These are phyloP conservation scores for Syncephalastrum racemosum DNA, from an alignment of 371 early-diverging fungal species.

Conservation along the genomic window DNA sequence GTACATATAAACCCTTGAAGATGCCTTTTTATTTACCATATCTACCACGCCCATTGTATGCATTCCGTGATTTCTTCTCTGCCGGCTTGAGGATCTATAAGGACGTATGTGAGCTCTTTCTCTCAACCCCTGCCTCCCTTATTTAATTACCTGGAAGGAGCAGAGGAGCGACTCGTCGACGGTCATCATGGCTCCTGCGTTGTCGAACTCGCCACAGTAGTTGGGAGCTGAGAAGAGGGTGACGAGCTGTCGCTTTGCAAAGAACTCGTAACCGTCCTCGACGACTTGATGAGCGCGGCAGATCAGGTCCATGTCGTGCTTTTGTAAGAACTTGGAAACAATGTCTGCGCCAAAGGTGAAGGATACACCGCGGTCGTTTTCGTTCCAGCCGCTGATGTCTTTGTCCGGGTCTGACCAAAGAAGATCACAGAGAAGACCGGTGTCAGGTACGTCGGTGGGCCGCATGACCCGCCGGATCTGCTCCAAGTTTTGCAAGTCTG, in stretches of 20 bases:
- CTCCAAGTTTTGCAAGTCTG: constrained; percentile 84
- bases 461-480: constrained; percentile 87
- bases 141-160: constrained; percentile 65
- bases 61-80: constrained; percentile 57
- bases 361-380: constrained; percentile 90
- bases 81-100: constrained; percentile 76
- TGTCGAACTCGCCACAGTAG: constrained; percentile 96
- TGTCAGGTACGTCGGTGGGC: constrained; percentile 96
- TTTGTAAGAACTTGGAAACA: constrained; percentile 86
- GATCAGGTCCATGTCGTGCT: constrained; percentile 90
- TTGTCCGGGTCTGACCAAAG: constrained; percentile 97
- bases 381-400: constrained; percentile 86
- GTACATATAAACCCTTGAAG: not conserved
- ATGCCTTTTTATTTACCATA: constrained; percentile 3
- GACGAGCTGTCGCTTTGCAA: constrained; percentile 89
- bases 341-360: constrained; percentile 89
- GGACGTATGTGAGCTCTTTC: not conserved
- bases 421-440: constrained; percentile 88
- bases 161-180: constrained; percentile 95
- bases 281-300: constrained; percentile 97
- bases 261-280: constrained; percentile 96
- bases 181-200: constrained; percentile 98
- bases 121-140: not conserved
- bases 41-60: constrained; percentile 20
- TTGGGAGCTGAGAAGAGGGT: constrained; percentile 96